Evolutionary conservation across 1,284 basidiomycete genomes (phyloP).

Genomic region (Cutaneotrichosporon cavernicola): DNA sequence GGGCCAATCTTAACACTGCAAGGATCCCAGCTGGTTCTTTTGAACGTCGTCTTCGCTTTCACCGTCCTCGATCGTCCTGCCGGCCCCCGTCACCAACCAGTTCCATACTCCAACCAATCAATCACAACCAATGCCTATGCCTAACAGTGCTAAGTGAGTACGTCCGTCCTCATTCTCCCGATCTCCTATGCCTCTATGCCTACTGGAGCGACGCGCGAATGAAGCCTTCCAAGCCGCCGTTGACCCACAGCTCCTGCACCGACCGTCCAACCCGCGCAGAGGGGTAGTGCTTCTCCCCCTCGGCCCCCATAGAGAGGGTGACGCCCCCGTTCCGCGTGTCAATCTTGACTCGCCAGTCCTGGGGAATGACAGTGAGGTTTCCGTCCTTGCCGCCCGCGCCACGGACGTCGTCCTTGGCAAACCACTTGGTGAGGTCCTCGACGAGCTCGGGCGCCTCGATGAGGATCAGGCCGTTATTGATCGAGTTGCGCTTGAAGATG

Average conservation of each 20-base stretch:
- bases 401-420: conserved; percentile 69
- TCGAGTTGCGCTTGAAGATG: conserved; percentile 98
- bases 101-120: not conserved
- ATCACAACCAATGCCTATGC: conserved; percentile 2
- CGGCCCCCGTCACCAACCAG: too few relatives aligned
- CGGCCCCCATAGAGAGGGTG: conserved; percentile 56
- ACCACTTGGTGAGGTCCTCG: conserved; percentile 72
- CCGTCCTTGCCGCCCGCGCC: conserved; percentile 73
- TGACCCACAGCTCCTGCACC: conserved; percentile 78
- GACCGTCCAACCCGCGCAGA: conserved; percentile 78
- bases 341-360: conserved; percentile 64
- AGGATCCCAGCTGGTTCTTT: too few relatives aligned
- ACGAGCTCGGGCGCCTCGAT: conserved; percentile 89
- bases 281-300: conserved; percentile 61
- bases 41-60: too few relatives aligned
- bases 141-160: conserved; percentile 6
- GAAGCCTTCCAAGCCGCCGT: conserved; percentile 58
- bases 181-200: not conserved
- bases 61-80: too few relatives aligned
- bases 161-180: not conserved
- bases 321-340: conserved; percentile 69
- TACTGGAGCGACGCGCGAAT: conserved; percentile 55
- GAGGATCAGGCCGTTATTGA: conserved; percentile 97
- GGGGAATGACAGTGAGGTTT: conserved; percentile 73
- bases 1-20: too few relatives aligned